Base-by-base conservation (phyloP, 2,329 filamentous ascomycete species). In the Beauveria australis region DNA sequence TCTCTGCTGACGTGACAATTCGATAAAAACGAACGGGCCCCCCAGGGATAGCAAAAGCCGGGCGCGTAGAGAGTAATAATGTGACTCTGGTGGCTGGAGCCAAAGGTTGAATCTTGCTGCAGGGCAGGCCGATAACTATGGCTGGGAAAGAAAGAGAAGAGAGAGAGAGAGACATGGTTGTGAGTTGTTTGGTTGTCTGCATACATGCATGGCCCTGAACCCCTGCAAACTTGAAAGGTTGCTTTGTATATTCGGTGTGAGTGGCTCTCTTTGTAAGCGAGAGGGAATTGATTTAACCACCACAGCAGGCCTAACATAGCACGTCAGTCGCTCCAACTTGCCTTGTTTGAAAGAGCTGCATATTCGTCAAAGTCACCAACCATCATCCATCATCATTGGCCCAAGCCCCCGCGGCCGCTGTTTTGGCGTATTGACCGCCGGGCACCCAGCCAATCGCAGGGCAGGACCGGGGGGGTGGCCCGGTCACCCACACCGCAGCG, bases 1-100 rank as follows among this genome's bases (percentile, higher is more conserved):
- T 33, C 30, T 33, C 10, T 30, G 40, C 41, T 47, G 53, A 56
- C 9, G 19, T 28, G 28, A 51, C 28, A 43, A n/a, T 53, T 53
- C 53, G 18, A 54, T 43, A 28, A 16, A 16, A 24, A 19, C 24
- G 19, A 19, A 22, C n/a, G 12, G 49, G n/a, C 4, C 18, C 18
- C 22, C 8, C 3, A 4, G 28, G 48, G 30, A 33, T 33, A 33
- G 30, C 30, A 33, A 33, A 40, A 43, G 37, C 28, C 54, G 28
- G 54, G 54, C 54, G 54, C 54, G 54, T 57, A 57, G 28, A 30
- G n/a, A 19, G 48, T n/a, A 51, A 37, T 52, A 22, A 33, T 52
- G 48, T 22, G 26, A 54, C 53, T 30, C 24, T 10, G 26, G 53
- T 54, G 53, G 53, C 53, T 54, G 53, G 52, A 12, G 30, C 30